Percentiles rank a stretch among this genome's conserved stretches.
Conservation (phyloP, 805 yeast species). For the Candida boleticola region DNA sequence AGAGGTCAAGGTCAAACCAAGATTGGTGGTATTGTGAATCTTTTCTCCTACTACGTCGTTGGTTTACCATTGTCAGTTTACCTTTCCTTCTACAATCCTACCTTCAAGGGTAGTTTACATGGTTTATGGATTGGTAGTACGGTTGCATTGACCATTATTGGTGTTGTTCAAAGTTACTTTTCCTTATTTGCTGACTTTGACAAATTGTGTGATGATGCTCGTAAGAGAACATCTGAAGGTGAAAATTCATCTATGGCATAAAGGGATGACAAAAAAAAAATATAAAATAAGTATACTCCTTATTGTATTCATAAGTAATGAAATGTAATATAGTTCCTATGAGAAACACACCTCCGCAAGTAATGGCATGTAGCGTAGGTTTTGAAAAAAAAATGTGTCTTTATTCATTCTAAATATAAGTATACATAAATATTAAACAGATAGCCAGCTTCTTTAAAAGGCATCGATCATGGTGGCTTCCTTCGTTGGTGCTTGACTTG, state of each 20-base stretch:
- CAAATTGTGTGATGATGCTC: constrained; percentile 36
- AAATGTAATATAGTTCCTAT: too few species aligned
- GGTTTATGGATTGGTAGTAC: constrained; percentile 68
- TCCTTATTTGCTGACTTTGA: constrained; percentile 36
- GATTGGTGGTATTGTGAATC: constrained; percentile 58
- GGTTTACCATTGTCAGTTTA: constrained; percentile 62
- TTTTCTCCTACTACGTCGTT: constrained; percentile 56
- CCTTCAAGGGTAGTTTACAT: constrained; percentile 44
- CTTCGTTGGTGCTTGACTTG: constrained; percentile 18
- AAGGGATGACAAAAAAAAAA: too few species aligned
- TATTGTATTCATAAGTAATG: too few species aligned
- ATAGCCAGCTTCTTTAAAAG: too few species aligned
- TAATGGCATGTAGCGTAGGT: too few species aligned
- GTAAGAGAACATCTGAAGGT: constrained; percentile 27
- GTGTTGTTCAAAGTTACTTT: constrained; percentile 42
- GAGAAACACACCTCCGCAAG: too few species aligned
- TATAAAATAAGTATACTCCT: too few species aligned
- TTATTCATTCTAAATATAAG: constrained; percentile 3
- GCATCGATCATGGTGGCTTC: constrained; percentile 42
- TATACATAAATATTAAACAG: not conserved
- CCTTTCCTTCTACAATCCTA: constrained; percentile 46
- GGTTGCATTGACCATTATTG: constrained; percentile 50
- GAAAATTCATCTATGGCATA: constrained; percentile 4
- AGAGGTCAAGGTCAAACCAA: constrained; percentile 77
- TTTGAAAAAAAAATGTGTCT: too few species aligned